Evolutionary conservation across 148 eudicot genomes (phyloP).

Genomic region (Camellia lanceoleosa): DNA sequence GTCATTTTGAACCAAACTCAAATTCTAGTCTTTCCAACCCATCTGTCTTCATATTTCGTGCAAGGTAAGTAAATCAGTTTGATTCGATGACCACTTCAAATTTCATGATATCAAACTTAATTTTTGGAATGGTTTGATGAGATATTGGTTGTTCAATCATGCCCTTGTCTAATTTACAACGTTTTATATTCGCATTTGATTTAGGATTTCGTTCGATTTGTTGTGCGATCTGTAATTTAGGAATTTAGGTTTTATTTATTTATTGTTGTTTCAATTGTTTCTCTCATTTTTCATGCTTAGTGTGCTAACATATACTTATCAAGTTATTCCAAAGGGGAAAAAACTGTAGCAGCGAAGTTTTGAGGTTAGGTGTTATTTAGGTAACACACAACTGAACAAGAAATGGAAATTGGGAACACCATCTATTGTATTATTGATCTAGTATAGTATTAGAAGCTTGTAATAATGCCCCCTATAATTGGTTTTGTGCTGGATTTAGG

Average conservation of each 20-base stretch:
- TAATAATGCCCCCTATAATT: background rate
- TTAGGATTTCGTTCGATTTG: background rate
- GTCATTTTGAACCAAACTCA: slow-evolving; percentile 26
- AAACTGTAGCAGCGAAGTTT: too few relatives aligned
- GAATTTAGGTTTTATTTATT: background rate
- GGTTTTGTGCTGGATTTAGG: background rate
- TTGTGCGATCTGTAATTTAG: background rate
- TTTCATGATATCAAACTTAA: background rate
- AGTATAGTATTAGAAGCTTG: background rate
- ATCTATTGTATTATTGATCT: too few relatives aligned
- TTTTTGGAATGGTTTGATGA: background rate
- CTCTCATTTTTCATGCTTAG: background rate
- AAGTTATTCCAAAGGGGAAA: too few relatives aligned
- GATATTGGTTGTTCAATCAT: background rate
- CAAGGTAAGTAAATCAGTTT: background rate
- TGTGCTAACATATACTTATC: background rate
- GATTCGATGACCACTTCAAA: background rate
- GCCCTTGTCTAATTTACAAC: background rate
- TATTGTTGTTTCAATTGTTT: background rate
- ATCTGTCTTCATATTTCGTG: slow-evolving; percentile 1
- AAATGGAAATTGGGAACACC: background rate
- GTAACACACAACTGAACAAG: too few relatives aligned
- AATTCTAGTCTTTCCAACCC: slow-evolving; percentile 16
- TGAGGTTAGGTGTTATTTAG: background rate
- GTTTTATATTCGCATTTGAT: background rate